phyloP scores from a whole-genome alignment of 2,329 filamentous ascomycete genomes.

The Penicillium sp. region DNA sequence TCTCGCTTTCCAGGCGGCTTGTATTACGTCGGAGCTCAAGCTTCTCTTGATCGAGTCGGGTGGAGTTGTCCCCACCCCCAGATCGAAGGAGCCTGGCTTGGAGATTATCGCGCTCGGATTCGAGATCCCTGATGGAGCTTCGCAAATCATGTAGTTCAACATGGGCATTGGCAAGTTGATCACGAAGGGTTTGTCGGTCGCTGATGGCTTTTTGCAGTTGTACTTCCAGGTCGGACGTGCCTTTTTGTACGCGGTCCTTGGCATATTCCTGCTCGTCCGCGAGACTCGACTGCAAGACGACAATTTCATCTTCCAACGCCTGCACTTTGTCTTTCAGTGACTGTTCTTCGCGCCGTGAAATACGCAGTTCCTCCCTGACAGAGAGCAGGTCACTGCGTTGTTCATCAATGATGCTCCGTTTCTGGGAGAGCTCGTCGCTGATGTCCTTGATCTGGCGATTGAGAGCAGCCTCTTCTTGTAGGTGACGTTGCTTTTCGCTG shows the following conservation, averaged over 20 bases:
- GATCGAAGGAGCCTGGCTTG: slow-evolving; percentile 54
- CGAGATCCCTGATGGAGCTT: slow-evolving; percentile 51
- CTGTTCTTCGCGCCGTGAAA: slow-evolving; percentile 59
- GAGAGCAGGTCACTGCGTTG: slow-evolving; percentile 60
- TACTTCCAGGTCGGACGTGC: slow-evolving; percentile 53
- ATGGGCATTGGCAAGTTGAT: slow-evolving; percentile 55
- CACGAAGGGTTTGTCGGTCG: slow-evolving; percentile 60
- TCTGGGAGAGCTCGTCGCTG: slow-evolving; percentile 62
- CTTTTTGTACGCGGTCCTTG: slow-evolving; percentile 51
- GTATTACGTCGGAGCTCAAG: slow-evolving; percentile 63
- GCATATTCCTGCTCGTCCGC: slow-evolving; percentile 61
- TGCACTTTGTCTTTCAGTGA: slow-evolving; percentile 60
- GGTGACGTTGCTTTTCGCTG: slow-evolving; percentile 66
- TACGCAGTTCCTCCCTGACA: slow-evolving; percentile 64
- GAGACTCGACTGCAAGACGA: slow-evolving; percentile 60
- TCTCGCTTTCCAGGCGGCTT: slow-evolving; percentile 61
- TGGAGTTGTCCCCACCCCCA: slow-evolving; percentile 52
- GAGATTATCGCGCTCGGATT: slow-evolving; percentile 62
- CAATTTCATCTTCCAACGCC: slow-evolving; percentile 68
- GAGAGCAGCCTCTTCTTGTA: slow-evolving; percentile 63
- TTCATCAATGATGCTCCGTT: slow-evolving; percentile 59
- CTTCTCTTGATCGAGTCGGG: slow-evolving; percentile 62
- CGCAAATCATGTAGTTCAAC: slow-evolving; percentile 56
- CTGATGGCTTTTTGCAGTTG: slow-evolving; percentile 52
- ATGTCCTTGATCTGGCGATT: slow-evolving; percentile 69